Percentiles rank a stretch among this genome's conserved stretches.
phyloP scores from a whole-genome alignment of 495 filamentous ascomycete genomes.

The Patellaria atrata region DNA sequence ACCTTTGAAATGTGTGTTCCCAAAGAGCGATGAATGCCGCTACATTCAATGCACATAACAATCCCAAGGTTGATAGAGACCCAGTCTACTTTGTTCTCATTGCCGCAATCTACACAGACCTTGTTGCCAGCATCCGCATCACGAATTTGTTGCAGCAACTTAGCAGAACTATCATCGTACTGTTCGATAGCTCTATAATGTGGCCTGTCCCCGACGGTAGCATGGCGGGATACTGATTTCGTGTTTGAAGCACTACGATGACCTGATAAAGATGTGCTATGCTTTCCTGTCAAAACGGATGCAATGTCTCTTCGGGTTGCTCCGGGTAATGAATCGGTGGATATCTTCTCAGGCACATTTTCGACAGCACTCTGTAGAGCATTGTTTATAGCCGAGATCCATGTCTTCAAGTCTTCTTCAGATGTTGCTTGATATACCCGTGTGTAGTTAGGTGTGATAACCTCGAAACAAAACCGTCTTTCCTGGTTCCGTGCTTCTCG shows the following conservation, averaged over 20 bases:
- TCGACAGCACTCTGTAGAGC: constrained; percentile 92
- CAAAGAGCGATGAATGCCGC: constrained; percentile 90
- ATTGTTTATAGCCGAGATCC: constrained; percentile 96
- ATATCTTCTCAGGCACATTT: constrained; percentile 35
- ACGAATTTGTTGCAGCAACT: constrained; percentile 71
- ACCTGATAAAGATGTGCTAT: constrained; percentile 56
- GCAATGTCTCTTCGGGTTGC: constrained; percentile 69
- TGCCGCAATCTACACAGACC: constrained; percentile 91
- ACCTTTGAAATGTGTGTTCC: constrained; percentile 98
- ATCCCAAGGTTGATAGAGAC: constrained; percentile 97
- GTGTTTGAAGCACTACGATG: constrained; percentile 40
- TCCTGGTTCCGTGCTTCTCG: constrained; percentile 89
- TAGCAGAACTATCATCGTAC: constrained; percentile 69
- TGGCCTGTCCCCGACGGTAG: constrained; percentile 83
- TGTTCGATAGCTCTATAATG: constrained; percentile 47
- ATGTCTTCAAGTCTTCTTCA: constrained; percentile 93
- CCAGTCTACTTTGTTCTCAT: constrained; percentile 88
- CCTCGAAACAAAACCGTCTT: constrained; percentile 93
- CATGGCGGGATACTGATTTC: constrained; percentile 58
- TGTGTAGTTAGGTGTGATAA: constrained; percentile 93
- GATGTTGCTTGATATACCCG: constrained; percentile 96
- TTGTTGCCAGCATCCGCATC: constrained; percentile 87
- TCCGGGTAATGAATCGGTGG: constrained; percentile 24
- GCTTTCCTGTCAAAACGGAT: constrained; percentile 86
- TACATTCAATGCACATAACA: constrained; percentile 95